Base-by-base conservation (phyloP, 345 rosid species). In the Mangifera indica region DNA sequence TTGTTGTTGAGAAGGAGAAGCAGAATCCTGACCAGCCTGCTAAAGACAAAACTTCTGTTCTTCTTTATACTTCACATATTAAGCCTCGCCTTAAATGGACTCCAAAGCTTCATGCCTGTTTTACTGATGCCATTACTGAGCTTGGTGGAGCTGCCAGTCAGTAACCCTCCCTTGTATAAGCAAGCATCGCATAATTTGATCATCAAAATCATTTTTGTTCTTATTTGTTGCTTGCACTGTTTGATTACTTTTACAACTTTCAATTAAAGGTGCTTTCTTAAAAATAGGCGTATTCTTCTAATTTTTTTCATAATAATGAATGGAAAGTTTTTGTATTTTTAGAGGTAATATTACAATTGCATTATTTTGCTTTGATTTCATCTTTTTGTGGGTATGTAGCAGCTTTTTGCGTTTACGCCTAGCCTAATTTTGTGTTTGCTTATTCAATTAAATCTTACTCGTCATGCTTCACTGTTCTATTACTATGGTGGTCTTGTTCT, bases 81-180 rank as follows among this genome's bases (percentile, higher is more conserved):
- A 65, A 29, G 64, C 75, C 76, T 34, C 78, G 78, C 3, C 56
- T 77, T 29, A 54, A 55, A 34, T 76, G 78, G 83, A 77, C 52
- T 18, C 12, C 11, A 0, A 29, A 55, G 32, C 78, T 77, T 1
- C 83, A 80, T 56, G 25, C 10, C 25, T 32, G n/a, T 44, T 73
- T 80, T 29, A 54, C 73, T 51, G 24, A 54, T 32, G 75, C 75
- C 52, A 66, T 76, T 34, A 25, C 22, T 21, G 32, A 70, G 13
- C 76, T 80, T 65, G 83, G 83, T 14, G 83, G 83, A 70, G 22
- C 72, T n/a, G 11, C 26, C n/a, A 66, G 83, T 80, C 8, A 73
- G 83, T 76, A 60, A 53, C 34, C 51, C 40, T 32, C 62, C 25
- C 54, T 13, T 45, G 67, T 53, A 45, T 22, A 22, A 22, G 20